Conservation (phyloP, 2,329 filamentous ascomycete species). For the Taxawa tesnikishii region DNA sequence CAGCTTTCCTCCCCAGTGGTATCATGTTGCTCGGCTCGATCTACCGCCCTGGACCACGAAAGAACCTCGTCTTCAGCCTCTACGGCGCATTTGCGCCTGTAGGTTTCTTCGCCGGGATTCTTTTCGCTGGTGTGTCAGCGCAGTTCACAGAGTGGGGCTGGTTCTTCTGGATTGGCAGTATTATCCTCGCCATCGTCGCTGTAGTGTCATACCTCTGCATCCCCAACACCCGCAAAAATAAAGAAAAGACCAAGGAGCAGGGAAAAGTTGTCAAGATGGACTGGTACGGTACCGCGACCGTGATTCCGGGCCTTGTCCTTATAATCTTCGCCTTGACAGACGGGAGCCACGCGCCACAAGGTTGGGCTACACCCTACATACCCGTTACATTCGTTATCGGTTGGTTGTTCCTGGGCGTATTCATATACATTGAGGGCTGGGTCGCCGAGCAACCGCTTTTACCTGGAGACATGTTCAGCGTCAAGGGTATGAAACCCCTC, state of each 20-base stretch:
- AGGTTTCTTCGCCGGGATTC: constrained; percentile 21
- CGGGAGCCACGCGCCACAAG: constrained; percentile 14
- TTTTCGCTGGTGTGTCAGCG: constrained; percentile 16
- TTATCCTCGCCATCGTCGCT: constrained; percentile 13
- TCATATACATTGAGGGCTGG: constrained; percentile 22
- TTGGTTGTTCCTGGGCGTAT: constrained; percentile 11
- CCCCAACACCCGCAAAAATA: constrained; percentile 16
- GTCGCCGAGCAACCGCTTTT: constrained; percentile 18
- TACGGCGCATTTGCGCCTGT: constrained; percentile 22
- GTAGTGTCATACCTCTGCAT: constrained; percentile 18
- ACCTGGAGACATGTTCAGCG: constrained; percentile 21
- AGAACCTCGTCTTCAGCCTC: constrained; percentile 20
- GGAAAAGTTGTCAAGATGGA: constrained; percentile 23
- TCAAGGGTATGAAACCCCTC: constrained; percentile 17
- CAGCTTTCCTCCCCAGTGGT: constrained; percentile 19
- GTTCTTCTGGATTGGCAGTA: constrained; percentile 21
- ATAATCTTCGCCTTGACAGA: constrained; percentile 20
- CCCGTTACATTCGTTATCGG: constrained; percentile 16
- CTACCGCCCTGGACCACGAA: constrained; percentile 17
- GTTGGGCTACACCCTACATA: constrained; percentile 15
- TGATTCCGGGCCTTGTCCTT: constrained; percentile 20
- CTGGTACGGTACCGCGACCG: constrained; percentile 19
- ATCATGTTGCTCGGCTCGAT: constrained; percentile 19
- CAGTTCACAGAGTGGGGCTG: constrained; percentile 14
- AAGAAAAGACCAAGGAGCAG: too few relatives aligned